These are phyloP conservation scores for Diversispora epigaea DNA, from an alignment of 192 early-diverging fungal genomes.

Conservation along the genomic window DNA sequence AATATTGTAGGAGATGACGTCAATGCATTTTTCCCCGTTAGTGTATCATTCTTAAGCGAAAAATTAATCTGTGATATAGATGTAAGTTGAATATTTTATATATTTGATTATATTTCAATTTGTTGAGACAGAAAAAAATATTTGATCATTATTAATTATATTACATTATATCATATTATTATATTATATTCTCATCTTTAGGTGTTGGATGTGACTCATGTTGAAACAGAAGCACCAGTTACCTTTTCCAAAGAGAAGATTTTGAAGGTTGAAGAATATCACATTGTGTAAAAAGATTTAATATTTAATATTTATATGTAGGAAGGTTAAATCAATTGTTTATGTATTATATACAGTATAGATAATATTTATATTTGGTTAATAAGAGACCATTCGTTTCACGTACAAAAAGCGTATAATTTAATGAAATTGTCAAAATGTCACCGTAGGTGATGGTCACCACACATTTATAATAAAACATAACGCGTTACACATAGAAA, in stretches of 20 bases:
- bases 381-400: too few species aligned
- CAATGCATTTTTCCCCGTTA: constrained; percentile 83
- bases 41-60: constrained; percentile 71
- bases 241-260: constrained; percentile 72
- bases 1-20: constrained; percentile 73
- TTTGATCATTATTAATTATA: too few species aligned
- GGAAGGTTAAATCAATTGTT: too few species aligned
- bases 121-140: neutral
- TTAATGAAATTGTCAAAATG: too few species aligned
- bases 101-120: neutral
- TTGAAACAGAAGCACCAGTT: constrained; percentile 58
- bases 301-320: too few species aligned
- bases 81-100: constrained; percentile 40
- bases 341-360: too few species aligned
- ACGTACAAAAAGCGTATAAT: too few species aligned
- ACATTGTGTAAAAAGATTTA: constrained; percentile 61
- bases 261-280: constrained; percentile 78
- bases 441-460: too few species aligned
- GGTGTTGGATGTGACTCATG: constrained; percentile 54
- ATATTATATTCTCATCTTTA: constrained; percentile 26
- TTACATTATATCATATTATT: neutral
- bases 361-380: too few species aligned
- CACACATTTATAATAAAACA: too few species aligned
- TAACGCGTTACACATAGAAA: too few species aligned
- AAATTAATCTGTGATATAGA: constrained; percentile 76